Conservation (phyloP, 495 filamentous ascomycete genomes). For the Elasticomyces elasticus region DNA sequence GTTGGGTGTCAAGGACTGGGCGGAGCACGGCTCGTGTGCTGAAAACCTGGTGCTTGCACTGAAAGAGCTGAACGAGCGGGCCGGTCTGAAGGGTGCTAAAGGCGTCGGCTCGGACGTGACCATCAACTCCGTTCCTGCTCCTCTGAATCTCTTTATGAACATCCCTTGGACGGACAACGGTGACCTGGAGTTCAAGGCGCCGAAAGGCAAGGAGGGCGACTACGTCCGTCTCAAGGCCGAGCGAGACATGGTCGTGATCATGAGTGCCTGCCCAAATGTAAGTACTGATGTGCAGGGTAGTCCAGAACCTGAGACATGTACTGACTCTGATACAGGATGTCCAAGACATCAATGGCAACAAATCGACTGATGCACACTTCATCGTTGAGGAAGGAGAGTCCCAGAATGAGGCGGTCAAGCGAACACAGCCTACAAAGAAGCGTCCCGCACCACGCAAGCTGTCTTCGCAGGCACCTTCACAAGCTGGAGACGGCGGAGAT, state of each 20-base stretch:
- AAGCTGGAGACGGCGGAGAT: slow-evolving; percentile 21
- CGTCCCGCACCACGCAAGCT: slow-evolving; percentile 6
- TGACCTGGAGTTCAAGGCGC: slow-evolving; percentile 26
- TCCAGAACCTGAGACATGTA: too few relatives aligned
- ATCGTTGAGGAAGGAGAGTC: slow-evolving; percentile 19
- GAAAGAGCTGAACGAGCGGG: slow-evolving; percentile 33
- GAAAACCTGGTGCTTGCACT: slow-evolving; percentile 36
- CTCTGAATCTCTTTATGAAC: slow-evolving; percentile 37
- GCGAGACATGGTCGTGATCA: slow-evolving; percentile 33
- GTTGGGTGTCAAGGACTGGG: slow-evolving; percentile 31
- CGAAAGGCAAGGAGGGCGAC: slow-evolving; percentile 28
- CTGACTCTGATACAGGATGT: too few relatives aligned
- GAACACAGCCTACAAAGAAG: slow-evolving; percentile 7
- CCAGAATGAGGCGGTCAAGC: neutral
- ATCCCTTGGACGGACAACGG: slow-evolving; percentile 28
- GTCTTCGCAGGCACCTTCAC: slow-evolving; percentile 40
- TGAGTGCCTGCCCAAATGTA: slow-evolving; percentile 38
- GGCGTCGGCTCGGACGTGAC: slow-evolving; percentile 29
- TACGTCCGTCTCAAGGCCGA: slow-evolving; percentile 33
- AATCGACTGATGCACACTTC: slow-evolving; percentile 33
- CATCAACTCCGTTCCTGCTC: slow-evolving; percentile 29
- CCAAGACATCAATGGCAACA: slow-evolving; percentile 28
- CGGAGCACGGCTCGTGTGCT: slow-evolving; percentile 30
- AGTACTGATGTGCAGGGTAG: too few relatives aligned
- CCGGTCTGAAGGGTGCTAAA: slow-evolving; percentile 31